Evolutionary conservation across 2,329 filamentous ascomycete species (phyloP), one percentile per base, ranked within the genome.

Genomic region (Trichophyton schoenleinii): DNA sequence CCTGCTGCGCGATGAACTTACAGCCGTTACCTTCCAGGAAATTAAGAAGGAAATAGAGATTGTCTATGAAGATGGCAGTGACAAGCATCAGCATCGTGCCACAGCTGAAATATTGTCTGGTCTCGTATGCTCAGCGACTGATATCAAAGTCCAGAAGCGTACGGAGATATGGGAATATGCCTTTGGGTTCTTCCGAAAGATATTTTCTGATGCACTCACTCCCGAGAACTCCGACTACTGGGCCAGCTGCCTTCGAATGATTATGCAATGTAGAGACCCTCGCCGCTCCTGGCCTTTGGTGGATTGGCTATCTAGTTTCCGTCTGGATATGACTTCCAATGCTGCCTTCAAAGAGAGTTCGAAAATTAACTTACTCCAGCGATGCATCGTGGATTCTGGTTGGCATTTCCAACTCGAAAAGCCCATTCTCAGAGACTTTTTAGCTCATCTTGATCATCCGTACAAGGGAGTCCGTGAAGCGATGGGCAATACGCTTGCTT

Each of bases 261-360:
- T 95, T 28, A 79, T 96, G 48, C 90, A 95, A 67, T 86, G 87
- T 9, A 92, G 94, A 69, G 94, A 99, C 73, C 92, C 94, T 11
- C 84, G 95, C 52, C 85, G 92, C 64, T 86, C 86, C 2, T 91
- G 88, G 79, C 92, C 95, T 66, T 81, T 99, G 64, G 83, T 96
- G 41, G 87, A 94, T 65, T 87, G 85, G 73, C 79, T 99, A 20
- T 83, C 87, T 55, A 84, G 86, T 60, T 97, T 97, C 82, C 83
- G 90, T 34, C 80, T 99, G 8, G 94, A 99, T 71, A 92, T 97
- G 87, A 80, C 84, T 4, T 96, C 92, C 0, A 96, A 97, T 70
- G 94, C 95, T 3, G 94, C 94, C 0, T 99, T 99, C 81, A 99
- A 99, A 73, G 95, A 99, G 72, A 96, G 92, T 61, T 95, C 92